phyloP scores from a whole-genome alignment of 768 basidiomycete genomes.

The Suillus paluster region DNA sequence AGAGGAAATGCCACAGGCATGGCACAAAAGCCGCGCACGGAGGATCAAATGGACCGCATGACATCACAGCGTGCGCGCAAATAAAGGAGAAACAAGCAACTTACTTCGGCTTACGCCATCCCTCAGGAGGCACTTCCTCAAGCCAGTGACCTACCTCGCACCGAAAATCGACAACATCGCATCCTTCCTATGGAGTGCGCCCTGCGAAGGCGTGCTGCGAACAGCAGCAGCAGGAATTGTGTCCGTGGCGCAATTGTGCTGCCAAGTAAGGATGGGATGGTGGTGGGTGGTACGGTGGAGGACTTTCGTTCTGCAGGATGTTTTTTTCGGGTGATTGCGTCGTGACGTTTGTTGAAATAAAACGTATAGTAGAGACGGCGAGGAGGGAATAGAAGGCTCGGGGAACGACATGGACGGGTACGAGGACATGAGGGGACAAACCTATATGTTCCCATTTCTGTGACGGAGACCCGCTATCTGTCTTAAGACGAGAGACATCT shows the following conservation, averaged over 20 bases:
- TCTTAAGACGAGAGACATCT: conserved; percentile 7
- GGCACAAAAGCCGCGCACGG: no score
- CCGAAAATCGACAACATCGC: no score
- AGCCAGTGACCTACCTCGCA: no score
- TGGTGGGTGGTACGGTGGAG: conserved; percentile 43
- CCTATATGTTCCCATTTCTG: conserved; percentile 80
- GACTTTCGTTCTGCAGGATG: conserved; percentile 26
- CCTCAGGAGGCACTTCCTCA: no score
- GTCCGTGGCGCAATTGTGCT: conserved; percentile 61
- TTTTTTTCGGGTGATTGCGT: conserved; percentile 20
- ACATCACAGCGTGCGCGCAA: no score
- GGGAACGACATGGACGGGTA: conserved; percentile 84
- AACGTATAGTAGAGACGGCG: conserved; percentile 37
- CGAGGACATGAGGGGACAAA: conserved; percentile 59
- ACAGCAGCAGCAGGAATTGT: no score
- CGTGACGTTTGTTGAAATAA: conserved; percentile 20
- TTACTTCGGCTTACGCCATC: no score
- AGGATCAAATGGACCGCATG: no score
- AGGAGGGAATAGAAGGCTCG: conserved; percentile 59
- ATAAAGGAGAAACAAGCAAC: no score
- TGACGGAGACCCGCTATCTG: conserved; percentile 34
- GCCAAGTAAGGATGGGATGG: conserved; percentile 75
- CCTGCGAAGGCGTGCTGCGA: no score
- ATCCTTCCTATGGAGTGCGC: no score
- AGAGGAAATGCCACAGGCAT: no score